These are phyloP conservation scores for Myriosclerotinia scirpicola DNA, from an alignment of 2,329 filamentous ascomycete genomes.

Conservation along the genomic window DNA sequence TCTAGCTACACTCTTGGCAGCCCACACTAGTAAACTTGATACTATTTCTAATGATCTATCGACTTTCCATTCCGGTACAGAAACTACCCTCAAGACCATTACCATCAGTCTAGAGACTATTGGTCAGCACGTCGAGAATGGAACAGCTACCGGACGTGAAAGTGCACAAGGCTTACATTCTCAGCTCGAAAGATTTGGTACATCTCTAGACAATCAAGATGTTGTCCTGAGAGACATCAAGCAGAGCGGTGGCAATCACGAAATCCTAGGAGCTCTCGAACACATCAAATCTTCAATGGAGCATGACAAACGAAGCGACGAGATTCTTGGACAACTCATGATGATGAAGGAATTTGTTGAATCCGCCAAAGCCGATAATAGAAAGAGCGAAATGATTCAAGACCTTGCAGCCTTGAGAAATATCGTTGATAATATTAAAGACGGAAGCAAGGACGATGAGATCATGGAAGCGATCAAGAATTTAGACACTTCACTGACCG, in stretches of 20 bases:
- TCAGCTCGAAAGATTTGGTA: too few relatives aligned
- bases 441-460: slow-evolving; percentile 11
- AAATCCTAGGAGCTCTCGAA: too few relatives aligned
- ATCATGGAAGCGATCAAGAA: slow-evolving; percentile 23
- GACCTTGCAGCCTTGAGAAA: slow-evolving; percentile 5
- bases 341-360: too few relatives aligned
- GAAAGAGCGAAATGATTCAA: neutral
- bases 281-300: too few relatives aligned
- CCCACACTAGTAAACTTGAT: slow-evolving; percentile 21
- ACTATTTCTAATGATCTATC: slow-evolving; percentile 19
- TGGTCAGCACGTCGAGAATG: slow-evolving; percentile 11
- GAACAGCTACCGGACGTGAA: slow-evolving; percentile 16
- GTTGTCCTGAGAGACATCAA: too few relatives aligned
- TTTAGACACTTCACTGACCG: neutral
- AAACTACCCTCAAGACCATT: slow-evolving; percentile 22
- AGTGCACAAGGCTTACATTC: neutral
- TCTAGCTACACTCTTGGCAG: slow-evolving; percentile 3
- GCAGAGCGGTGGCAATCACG: too few relatives aligned
- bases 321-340: too few relatives aligned
- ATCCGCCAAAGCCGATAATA: too few relatives aligned
- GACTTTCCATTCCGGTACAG: slow-evolving; percentile 16
- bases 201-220: too few relatives aligned
- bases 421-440: slow-evolving; percentile 8
- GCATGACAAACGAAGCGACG: too few relatives aligned
- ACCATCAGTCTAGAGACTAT: slow-evolving; percentile 20